Evolutionary conservation across 495 filamentous ascomycete genomes (phyloP).

Genomic region (Tetracladium setigerum): DNA sequence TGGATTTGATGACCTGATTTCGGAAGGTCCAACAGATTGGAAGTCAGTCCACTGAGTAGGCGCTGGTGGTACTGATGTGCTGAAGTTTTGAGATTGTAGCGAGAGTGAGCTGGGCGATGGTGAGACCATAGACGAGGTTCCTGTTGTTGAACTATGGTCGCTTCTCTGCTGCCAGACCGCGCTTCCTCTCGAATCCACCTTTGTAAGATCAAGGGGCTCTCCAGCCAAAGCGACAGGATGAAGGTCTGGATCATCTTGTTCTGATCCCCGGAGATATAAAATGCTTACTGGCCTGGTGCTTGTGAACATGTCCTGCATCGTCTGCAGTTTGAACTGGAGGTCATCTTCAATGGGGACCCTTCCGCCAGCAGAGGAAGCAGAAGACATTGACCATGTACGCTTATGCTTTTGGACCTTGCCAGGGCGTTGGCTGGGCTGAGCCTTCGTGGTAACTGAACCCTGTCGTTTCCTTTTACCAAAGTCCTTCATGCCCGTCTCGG

Average conservation of each 20-base stretch:
- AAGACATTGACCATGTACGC: constrained; percentile 93
- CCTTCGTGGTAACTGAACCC: constrained; percentile 44
- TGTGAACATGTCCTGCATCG: constrained; percentile 92
- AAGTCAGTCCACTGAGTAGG: constrained; percentile 48
- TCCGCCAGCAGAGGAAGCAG: constrained; percentile 59
- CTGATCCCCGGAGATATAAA: constrained; percentile 74
- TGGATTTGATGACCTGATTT: constrained; percentile 29
- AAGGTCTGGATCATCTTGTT: constrained; percentile 81
- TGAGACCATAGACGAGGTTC: constrained; percentile 59
- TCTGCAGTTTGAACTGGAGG: constrained; percentile 72
- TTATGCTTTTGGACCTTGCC: constrained; percentile 85
- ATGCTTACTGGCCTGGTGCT: constrained; percentile 82
- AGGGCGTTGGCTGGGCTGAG: constrained; percentile 44
- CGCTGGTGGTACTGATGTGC: constrained; percentile 21
- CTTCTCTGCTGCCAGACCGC: constrained; percentile 47
- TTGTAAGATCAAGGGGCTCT: constrained; percentile 52
- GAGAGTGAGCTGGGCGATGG: constrained; percentile 62
- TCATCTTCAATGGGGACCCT: constrained; percentile 77
- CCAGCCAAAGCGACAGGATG: constrained; percentile 73
- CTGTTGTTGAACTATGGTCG: constrained; percentile 41
- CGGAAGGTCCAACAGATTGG: constrained; percentile 40
- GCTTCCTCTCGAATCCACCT: constrained; percentile 48
- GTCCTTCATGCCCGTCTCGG: constrained; percentile 81
- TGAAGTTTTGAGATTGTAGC: constrained; percentile 40
- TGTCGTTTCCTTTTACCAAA: constrained; percentile 81